Evolutionary conservation across 2,329 filamentous ascomycete species (phyloP).

Genomic region (Peltaster fructicola): DNA sequence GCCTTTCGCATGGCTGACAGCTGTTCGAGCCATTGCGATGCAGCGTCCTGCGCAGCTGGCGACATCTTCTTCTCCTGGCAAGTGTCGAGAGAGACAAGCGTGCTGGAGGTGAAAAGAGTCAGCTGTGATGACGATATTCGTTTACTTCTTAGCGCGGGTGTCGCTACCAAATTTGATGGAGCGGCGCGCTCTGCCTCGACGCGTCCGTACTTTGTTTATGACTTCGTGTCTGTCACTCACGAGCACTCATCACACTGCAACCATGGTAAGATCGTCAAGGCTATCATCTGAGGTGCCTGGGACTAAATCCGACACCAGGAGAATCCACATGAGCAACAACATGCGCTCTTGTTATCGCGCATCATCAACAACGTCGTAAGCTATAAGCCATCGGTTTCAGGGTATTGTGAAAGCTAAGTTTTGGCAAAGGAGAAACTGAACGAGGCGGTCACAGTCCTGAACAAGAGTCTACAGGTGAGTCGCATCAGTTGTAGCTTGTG

Average conservation of each 20-base stretch:
- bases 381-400: conserved; percentile 7
- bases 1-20: conserved; percentile 73
- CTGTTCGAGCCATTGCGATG: conserved; percentile 67
- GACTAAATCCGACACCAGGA: conserved; percentile 41
- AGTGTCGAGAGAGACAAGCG: no score
- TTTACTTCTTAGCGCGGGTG: no score
- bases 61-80: no score
- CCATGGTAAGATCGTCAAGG: neutral
- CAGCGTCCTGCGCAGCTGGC: conserved; percentile 22
- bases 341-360: conserved; percentile 77
- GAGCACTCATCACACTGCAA: no score
- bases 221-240: no score
- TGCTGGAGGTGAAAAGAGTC: no score
- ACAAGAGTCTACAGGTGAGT: conserved; percentile 68
- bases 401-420: neutral
- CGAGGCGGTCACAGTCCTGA: conserved; percentile 80
- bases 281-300: neutral
- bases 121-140: neutral
- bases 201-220: no score
- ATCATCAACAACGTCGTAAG: conserved; percentile 96
- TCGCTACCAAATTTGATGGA: no score
- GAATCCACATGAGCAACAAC: conserved; percentile 93
- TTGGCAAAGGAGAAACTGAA: conserved; percentile 76
- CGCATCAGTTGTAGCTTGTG: neutral
- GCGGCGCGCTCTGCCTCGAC: no score